Conservation (phyloP, 2,329 filamentous ascomycete genomes). For the Rosellinia necatrix region DNA sequence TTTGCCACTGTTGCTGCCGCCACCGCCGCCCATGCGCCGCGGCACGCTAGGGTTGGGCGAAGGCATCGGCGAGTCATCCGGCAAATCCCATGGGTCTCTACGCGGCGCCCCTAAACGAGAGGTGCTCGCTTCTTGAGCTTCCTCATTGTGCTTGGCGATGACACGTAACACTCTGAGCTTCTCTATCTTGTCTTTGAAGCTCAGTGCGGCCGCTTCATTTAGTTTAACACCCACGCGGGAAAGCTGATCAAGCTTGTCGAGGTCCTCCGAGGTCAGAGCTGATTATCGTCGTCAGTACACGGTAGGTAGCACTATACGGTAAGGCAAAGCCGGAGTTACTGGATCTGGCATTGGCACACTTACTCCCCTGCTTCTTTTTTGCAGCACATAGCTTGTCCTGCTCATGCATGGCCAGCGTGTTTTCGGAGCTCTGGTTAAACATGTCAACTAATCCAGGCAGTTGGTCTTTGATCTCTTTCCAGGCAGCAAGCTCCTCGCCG, state of each 20-base stretch:
- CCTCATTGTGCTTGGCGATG: constrained; percentile 39
- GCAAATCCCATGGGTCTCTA: constrained; percentile 49
- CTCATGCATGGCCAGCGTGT: constrained; percentile 44
- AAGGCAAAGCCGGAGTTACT: too few relatives aligned
- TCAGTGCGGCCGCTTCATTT: constrained; percentile 33
- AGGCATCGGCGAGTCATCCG: constrained; percentile 49
- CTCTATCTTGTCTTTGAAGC: constrained; percentile 39
- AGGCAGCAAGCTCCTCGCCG: constrained; percentile 49
- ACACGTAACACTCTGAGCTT: constrained; percentile 47
- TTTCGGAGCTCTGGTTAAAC: constrained; percentile 48
- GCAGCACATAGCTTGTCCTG: constrained; percentile 47
- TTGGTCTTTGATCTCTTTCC: constrained; percentile 48
- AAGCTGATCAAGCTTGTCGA: constrained; percentile 42
- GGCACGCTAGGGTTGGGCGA: constrained; percentile 45
- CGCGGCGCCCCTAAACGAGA: constrained; percentile 36
- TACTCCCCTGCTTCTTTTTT: constrained; percentile 42
- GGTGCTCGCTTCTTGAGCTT: constrained; percentile 42
- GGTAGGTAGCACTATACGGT: constrained; percentile 14
- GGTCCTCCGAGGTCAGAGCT: constrained; percentile 38
- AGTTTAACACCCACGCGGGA: constrained; percentile 42
- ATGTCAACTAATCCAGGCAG: constrained; percentile 42
- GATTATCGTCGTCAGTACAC: constrained; percentile 34
- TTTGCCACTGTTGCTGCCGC: constrained; percentile 26
- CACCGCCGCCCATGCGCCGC: constrained; percentile 43
- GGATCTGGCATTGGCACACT: constrained; percentile 28